Percentiles rank a stretch among this genome's conserved stretches.
Evolutionary conservation across 2,329 filamentous ascomycete genomes (phyloP).

Genomic region (Cladorrhinum sp.): DNA sequence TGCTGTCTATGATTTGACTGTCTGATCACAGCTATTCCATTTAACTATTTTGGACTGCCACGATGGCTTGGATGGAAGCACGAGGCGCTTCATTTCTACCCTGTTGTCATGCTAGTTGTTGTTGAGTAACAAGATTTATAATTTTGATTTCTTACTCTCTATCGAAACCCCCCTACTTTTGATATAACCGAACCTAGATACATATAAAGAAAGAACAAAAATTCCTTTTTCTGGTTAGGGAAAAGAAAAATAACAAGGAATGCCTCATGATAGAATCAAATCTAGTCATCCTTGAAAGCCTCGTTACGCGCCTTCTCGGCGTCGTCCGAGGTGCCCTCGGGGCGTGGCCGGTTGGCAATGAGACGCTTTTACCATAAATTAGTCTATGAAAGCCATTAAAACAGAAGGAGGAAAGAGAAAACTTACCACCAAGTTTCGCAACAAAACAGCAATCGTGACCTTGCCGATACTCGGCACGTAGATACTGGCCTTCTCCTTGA

Average conservation of each 20-base stretch:
- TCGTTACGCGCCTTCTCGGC: conserved; percentile 19
- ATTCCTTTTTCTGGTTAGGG: not conserved
- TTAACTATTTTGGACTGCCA: no score
- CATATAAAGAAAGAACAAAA: not conserved
- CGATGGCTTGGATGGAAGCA: no score
- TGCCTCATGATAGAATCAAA: not conserved
- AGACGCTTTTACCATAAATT: conserved; percentile 23
- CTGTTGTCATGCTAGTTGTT: no score
- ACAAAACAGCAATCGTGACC: conserved; percentile 88
- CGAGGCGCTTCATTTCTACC: no score
- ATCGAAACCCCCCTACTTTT: not conserved
- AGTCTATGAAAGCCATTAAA: not conserved
- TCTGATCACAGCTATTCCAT: no score
- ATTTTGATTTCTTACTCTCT: not conserved
- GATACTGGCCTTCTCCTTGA: conserved; percentile 94
- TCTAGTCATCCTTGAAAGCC: conserved; percentile 20
- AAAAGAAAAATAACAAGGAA: not conserved
- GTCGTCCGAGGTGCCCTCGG: conserved; percentile 17
- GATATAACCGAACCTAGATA: conserved; percentile 1
- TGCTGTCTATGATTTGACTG: no score
- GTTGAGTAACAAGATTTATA: no score
- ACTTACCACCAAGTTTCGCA: conserved; percentile 84
- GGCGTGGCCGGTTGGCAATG: conserved; percentile 28
- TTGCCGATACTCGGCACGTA: conserved; percentile 97
- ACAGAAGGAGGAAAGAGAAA: not conserved